Evolutionary conservation across 2,329 filamentous ascomycete species (phyloP), one percentile per base, ranked within the genome.

Genomic region (Metarhizium rileyi): DNA sequence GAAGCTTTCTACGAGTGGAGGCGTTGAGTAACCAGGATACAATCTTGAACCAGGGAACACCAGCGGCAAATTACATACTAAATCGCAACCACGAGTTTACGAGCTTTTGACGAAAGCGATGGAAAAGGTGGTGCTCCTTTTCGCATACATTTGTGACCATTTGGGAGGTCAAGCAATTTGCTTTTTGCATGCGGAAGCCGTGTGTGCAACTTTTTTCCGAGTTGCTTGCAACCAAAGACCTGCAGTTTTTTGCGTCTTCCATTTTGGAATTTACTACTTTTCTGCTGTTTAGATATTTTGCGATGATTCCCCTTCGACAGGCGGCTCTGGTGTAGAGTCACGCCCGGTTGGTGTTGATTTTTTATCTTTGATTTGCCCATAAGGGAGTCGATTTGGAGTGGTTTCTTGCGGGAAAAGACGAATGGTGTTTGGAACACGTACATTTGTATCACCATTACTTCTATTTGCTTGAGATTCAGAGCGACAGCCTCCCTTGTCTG

Each of bases 11-110:
- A 57, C 49, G 48, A 56, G 55, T 62, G 56, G 57, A 59, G 54
- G 54, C 55, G 48, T 55, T 52, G 50, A 50, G 46, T 52, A 40
- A 50, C 41, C 27, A 48, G 47, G 41, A 49, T 33, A 48, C 20
- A 26, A 41, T 14, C 30, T 35, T 46, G 43, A 36, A 44, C 52
- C 53, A 50, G 44, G 48, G 49, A 36, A 48, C 35, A 53, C 25
- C 25, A 42, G 44, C 50, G 50, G 41, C 45, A 28, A 23, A n/a
- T 14, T 42, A 42, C 28, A 44, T 50, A 48, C 30, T 51, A 57
- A 58, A 57, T 57, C 59, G 57, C 61, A 61, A 52, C 57, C 60
- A 64, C 59, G 61, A 63, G 59, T 59, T 59, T 63, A 68, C 57
- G 65, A 67, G 60, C 23, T 12, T 28, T 47, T 36, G 7, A 61